Conservation (phyloP, 163 green algal genomes). For the Scenedesmus sp. region DNA sequence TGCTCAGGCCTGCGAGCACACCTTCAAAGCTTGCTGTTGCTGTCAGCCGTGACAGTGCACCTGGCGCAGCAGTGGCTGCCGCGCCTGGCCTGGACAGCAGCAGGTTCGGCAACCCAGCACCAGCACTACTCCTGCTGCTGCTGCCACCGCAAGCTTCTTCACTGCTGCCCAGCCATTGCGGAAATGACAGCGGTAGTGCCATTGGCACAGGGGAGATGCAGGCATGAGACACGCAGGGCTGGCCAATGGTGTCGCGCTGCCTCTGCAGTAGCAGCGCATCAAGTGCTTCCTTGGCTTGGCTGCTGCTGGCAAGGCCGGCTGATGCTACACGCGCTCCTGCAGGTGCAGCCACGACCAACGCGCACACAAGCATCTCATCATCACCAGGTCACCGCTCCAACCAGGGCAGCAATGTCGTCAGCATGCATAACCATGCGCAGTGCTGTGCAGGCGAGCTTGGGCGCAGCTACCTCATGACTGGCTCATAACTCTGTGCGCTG, state of each 20-base stretch:
- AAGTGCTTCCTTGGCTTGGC: conserved; percentile 46
- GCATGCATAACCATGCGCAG: no score
- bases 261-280: conserved; percentile 53
- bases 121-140: not conserved
- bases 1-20: not conserved
- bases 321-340: not conserved
- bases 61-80: not conserved
- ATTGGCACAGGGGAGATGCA: conserved; percentile 64
- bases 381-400: not conserved
- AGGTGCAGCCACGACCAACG: not conserved
- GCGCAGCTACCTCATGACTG: not conserved
- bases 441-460: not conserved
- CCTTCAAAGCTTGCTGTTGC: conserved; percentile 48
- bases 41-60: conserved; percentile 52
- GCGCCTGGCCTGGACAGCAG: conserved; percentile 6
- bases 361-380: not conserved
- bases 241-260: not conserved
- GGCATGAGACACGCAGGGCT: conserved; percentile 56
- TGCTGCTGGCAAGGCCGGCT: conserved; percentile 2
- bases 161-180: conserved; percentile 24
- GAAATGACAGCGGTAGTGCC: conserved; percentile 68
- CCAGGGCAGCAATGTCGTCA: not conserved
- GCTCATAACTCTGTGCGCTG: not conserved
- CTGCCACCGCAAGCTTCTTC: not conserved
- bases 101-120: not conserved